Conservation (phyloP, 2,329 filamentous ascomycete species). For the Ophiosphaerella herpotricha region DNA sequence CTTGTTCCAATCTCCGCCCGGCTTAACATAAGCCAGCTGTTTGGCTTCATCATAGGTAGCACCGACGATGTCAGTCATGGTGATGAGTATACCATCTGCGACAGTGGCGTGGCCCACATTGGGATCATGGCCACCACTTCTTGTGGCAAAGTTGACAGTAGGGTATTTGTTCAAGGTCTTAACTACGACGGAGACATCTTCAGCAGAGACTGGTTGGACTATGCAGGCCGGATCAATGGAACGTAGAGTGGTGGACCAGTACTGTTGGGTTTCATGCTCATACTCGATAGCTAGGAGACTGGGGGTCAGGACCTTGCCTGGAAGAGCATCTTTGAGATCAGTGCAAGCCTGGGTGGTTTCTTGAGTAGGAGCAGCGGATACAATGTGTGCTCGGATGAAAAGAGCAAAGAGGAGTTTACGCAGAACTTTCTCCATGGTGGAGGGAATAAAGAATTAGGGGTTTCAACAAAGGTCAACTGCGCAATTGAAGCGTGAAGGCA, state of each 20-base stretch:
- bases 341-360: constrained; percentile 22
- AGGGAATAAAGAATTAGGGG: not conserved
- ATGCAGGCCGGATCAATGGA: constrained; percentile 31
- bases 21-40: constrained; percentile 45
- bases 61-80: constrained; percentile 41
- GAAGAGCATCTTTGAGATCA: constrained; percentile 22
- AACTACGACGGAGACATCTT: constrained; percentile 29
- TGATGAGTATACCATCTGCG: constrained; percentile 46
- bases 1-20: constrained; percentile 49
- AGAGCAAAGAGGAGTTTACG: constrained; percentile 7
- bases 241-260: constrained; percentile 25
- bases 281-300: constrained; percentile 24
- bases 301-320: constrained; percentile 22
- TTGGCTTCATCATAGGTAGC: constrained; percentile 42
- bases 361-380: constrained; percentile 16
- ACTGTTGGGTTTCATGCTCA: constrained; percentile 22
- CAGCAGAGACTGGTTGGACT: constrained; percentile 25
- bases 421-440: constrained; percentile 6
- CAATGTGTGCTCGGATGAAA: constrained; percentile 8
- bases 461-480: not conserved
- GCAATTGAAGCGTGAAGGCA: not conserved
- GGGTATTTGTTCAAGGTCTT: constrained; percentile 29
- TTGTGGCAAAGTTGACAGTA: constrained; percentile 28
- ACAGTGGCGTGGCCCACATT: constrained; percentile 43
- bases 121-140: constrained; percentile 45